Evolutionary conservation across 352 stramenopile species (phyloP).

Genomic region (Globisporangium echinulatum): DNA sequence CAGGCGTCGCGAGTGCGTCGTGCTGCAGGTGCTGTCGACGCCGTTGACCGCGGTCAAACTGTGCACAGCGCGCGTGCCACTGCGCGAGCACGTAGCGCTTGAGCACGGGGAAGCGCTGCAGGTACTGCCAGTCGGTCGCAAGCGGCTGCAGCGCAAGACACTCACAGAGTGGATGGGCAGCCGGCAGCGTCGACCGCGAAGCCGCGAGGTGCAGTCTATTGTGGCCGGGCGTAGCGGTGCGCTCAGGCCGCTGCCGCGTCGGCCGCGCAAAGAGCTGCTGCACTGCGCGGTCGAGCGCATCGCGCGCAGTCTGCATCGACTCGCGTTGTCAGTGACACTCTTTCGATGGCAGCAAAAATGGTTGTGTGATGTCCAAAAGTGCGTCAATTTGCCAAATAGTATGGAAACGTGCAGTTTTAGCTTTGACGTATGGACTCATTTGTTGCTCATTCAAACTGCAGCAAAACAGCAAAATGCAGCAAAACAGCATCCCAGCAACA

Average conservation of each 20-base stretch:
- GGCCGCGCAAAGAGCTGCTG: slow-evolving; percentile 31
- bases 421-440: not conserved
- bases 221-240: no score
- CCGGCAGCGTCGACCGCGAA: not conserved
- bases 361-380: no score
- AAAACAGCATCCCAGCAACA: no score
- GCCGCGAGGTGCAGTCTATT: no score
- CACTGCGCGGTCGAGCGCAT: slow-evolving; percentile 26
- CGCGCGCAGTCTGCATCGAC: slow-evolving; percentile 20
- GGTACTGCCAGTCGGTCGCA: slow-evolving; percentile 16
- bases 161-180: slow-evolving; percentile 34
- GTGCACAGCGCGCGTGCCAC: slow-evolving; percentile 16
- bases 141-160: slow-evolving; percentile 17
- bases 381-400: not conserved
- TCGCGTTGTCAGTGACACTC: not conserved
- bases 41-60: slow-evolving; percentile 7
- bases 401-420: not conserved
- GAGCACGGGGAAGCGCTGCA: slow-evolving; percentile 38
- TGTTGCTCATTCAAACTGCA: not conserved
- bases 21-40: slow-evolving; percentile 1
- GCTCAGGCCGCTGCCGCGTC: not conserved
- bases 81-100: slow-evolving; percentile 35
- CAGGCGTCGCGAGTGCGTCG: slow-evolving; percentile 1
- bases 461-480: no score
- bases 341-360: not conserved